Percentiles rank a stretch among this genome's conserved stretches.
These are phyloP conservation scores for Chaetomiaceae sp. DNA, from an alignment of 2,329 filamentous ascomycete species.

Conservation along the genomic window DNA sequence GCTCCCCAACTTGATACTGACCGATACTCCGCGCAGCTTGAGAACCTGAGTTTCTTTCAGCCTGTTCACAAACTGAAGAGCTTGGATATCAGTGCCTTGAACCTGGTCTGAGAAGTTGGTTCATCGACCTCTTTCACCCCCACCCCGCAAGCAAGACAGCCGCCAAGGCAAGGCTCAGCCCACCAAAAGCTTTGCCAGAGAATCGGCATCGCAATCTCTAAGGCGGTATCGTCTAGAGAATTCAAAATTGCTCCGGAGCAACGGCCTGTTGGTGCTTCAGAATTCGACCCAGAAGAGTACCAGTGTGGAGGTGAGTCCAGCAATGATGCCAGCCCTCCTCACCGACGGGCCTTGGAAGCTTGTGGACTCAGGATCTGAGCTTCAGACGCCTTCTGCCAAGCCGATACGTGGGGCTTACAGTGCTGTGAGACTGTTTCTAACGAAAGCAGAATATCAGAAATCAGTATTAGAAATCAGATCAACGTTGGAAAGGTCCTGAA, in stretches of 20 bases:
- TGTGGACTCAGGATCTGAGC: neutral
- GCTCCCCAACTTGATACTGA: constrained; percentile 8
- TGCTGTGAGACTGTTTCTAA: neutral
- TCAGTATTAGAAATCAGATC: neutral
- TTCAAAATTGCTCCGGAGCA: neutral
- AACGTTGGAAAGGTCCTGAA: neutral
- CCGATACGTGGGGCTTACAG: neutral
- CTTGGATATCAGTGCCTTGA: neutral
- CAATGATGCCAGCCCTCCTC: no score
- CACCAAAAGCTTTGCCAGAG: neutral
- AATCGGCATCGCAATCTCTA: neutral
- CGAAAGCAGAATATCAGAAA: neutral
- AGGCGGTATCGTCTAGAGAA: neutral
- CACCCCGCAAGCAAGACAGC: neutral
- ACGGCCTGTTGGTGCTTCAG: neutral
- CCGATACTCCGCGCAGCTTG: neutral
- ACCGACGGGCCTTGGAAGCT: neutral
- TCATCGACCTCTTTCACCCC: neutral
- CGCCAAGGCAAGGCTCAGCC: neutral
- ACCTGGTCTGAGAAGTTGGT: neutral
- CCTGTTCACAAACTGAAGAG: neutral
- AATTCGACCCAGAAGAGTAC: neutral
- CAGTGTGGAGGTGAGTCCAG: neutral
- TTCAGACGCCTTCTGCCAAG: neutral
- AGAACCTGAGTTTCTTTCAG: constrained; percentile 4